A percentile compares a stretch with the other conserved stretches of the same genome.
Evolutionary conservation across 345 rosid species (phyloP).

Genomic region (Passiflora organensis): DNA sequence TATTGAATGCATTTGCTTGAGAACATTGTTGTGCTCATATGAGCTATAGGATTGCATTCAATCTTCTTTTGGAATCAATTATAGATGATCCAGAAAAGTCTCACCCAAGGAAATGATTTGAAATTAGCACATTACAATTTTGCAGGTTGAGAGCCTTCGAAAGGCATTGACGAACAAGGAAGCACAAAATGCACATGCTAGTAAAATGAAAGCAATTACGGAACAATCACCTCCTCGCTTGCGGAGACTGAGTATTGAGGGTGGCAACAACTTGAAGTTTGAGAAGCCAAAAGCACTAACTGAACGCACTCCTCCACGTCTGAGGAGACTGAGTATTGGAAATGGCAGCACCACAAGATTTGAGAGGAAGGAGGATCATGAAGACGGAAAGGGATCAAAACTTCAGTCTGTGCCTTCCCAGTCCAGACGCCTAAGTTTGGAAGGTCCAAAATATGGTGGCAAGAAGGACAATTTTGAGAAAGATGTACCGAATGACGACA

Average conservation of each 20-base stretch:
- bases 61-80: too few species aligned
- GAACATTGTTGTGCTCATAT: too few species aligned
- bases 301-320: constrained; percentile 69
- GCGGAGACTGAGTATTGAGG: constrained; percentile 64
- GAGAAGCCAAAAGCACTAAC: constrained; percentile 28
- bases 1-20: too few species aligned
- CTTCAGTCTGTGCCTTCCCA: constrained; percentile 43
- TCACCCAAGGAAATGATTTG: not conserved
- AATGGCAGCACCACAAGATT: constrained; percentile 43
- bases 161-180: constrained; percentile 67
- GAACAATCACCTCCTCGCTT: constrained; percentile 69
- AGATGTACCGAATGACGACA: constrained; percentile 18
- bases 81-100: too few species aligned
- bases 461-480: constrained; percentile 32
- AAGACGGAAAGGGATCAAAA: constrained; percentile 44
- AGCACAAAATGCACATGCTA: constrained; percentile 24
- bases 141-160: constrained; percentile 76
- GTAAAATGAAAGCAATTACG: constrained; percentile 28
- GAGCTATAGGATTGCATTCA: too few species aligned
- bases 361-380: constrained; percentile 25
- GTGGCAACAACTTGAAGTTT: constrained; percentile 38
- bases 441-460: constrained; percentile 43
- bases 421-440: constrained; percentile 56
- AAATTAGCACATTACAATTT: not conserved
- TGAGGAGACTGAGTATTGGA: constrained; percentile 61